These are phyloP conservation scores for Trichoderma arundinaceum DNA, from an alignment of 2,329 filamentous ascomycete genomes.

Conservation along the genomic window DNA sequence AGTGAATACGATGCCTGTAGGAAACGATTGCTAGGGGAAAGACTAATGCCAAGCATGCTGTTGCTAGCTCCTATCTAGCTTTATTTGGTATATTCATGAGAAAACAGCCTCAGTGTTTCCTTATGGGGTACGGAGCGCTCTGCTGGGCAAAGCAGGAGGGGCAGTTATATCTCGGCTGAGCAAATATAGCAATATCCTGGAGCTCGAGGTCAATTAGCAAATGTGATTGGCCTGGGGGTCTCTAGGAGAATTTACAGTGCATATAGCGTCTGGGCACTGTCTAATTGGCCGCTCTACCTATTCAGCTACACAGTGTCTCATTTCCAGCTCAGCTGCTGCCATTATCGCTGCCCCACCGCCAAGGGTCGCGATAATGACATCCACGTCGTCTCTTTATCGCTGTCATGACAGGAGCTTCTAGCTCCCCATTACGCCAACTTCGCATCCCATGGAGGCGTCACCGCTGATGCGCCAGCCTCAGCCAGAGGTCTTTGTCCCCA, in stretches of 20 bases:
- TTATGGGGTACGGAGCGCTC: background rate
- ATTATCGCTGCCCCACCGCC: slow-evolving; percentile 18
- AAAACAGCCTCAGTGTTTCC: background rate
- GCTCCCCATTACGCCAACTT: slow-evolving; percentile 24
- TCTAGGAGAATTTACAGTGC: background rate
- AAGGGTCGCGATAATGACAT: slow-evolving; percentile 28
- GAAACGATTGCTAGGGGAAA: too few species aligned
- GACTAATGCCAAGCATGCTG: background rate
- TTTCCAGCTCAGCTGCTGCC: background rate
- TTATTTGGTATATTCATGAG: slow-evolving; percentile 1
- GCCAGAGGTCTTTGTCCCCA: slow-evolving; percentile 90
- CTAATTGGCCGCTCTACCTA: fast-evolving
- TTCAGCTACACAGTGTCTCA: background rate
- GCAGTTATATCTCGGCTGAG: background rate
- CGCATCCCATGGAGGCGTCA: slow-evolving; percentile 75
- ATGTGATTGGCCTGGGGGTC: slow-evolving; percentile 3
- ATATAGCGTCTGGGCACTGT: background rate
- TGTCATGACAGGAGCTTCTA: slow-evolving; percentile 25
- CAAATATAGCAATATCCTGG: background rate
- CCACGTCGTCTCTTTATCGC: slow-evolving; percentile 29
- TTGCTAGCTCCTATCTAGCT: background rate
- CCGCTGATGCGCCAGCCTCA: slow-evolving; percentile 91
- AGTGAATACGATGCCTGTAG: too few species aligned
- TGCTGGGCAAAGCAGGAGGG: background rate
- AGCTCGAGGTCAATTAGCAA: slow-evolving; percentile 7